Base-by-base conservation (phyloP, 2,329 filamentous ascomycete genomes). In the Zymoseptoria pseudotritici region DNA sequence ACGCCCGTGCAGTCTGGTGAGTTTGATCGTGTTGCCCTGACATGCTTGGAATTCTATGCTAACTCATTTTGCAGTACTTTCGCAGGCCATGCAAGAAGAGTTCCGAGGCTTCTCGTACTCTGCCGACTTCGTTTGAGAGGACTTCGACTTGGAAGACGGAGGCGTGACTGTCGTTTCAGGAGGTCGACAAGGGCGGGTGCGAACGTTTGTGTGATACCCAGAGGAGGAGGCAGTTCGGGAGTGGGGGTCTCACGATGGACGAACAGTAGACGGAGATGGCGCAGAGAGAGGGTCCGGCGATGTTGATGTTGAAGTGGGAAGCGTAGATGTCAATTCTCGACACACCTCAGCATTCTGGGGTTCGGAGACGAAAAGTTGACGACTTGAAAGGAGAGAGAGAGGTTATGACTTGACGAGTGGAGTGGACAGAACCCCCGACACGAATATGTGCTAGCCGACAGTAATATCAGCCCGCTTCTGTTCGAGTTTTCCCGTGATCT, bases 61-160 rank as follows among this genome's bases (percentile, higher is more conserved):
- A 65, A 73, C 63, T 36, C 7, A 31, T 29, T 50, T 50, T 50
- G 49, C 67, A 96, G 94, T 99, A 52, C 83, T 99, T 65, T 96
- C 93, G 26, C 94, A 97, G 80, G 91, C 91, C 51, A 97, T 97
- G 92, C 94, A 99, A 79, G 94, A 99, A 79, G 92, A 99, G 75
- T 99, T 99, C 88, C 86, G 94, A 61, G 94, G 94, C 66, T 99
- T 99, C 80, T 97, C 93, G 24, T 99, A 99, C 78, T 94, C 90
- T 56, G 90, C 90, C 62, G 91, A 96, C 75, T 95, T 95, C 77
- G 88, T 88, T 63, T 92, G 75, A 80, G 61, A 49, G n/a, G 42
- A 3, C 19, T 50, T 24, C 26, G 11, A 10, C 55, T n/a, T 10
- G 42, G 26, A 54, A 10, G 31, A 19, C 26, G 50, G 36, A 51